A percentile compares a stretch with the other conserved stretches of the same genome.
These are phyloP conservation scores for Apiotrichum sp. DNA, from an alignment of 1,284 basidiomycete species.

Conservation along the genomic window DNA sequence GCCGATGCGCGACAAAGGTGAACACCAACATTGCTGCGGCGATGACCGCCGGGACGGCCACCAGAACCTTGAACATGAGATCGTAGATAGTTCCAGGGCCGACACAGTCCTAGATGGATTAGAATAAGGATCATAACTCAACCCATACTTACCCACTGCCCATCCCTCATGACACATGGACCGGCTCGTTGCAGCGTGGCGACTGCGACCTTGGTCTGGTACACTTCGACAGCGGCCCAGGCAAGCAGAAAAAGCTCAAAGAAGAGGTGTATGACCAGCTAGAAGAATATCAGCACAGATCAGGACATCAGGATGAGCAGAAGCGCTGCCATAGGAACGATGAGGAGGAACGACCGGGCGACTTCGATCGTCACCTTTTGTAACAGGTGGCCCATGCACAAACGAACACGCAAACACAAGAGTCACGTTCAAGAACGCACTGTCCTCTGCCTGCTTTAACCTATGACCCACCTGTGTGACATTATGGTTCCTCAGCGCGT, in stretches of 20 bases:
- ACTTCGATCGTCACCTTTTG: no score
- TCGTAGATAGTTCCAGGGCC: conserved; percentile 46
- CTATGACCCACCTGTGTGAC: conserved; percentile 22
- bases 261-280: conserved; percentile 48
- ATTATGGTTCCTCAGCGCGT: conserved; percentile 79
- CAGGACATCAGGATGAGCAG: neutral
- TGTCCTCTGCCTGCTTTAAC: no score
- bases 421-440: no score
- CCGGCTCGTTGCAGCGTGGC: conserved; percentile 10
- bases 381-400: no score
- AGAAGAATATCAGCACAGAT: neutral
- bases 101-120: conserved; percentile 30
- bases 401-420: no score
- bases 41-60: conserved; percentile 70
- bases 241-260: conserved; percentile 79
- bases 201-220: conserved; percentile 57
- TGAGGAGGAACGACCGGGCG: no score
- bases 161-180: conserved; percentile 1
- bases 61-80: conserved; percentile 63
- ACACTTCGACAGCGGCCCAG: conserved; percentile 76
- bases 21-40: conserved; percentile 66
- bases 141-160: conserved; percentile 12
- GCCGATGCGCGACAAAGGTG: conserved; percentile 68
- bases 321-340: no score
- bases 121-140: neutral